These are phyloP conservation scores for Phialophora verrucosa DNA, from an alignment of 2,329 filamentous ascomycete genomes.

Conservation along the genomic window DNA sequence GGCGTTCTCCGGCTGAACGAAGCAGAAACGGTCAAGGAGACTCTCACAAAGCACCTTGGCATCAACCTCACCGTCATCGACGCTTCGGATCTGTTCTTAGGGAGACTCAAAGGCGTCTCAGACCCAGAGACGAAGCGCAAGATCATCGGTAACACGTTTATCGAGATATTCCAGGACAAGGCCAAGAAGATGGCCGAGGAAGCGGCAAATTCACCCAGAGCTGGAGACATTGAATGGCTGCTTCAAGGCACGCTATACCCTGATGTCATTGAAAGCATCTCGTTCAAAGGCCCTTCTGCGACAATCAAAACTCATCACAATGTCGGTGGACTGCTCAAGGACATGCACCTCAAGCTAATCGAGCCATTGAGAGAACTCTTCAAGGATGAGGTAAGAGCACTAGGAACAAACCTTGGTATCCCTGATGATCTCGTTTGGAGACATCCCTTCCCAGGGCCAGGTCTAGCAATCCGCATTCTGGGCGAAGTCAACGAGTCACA, in stretches of 20 bases:
- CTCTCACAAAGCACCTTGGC: conserved; percentile 75
- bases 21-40: conserved; percentile 79
- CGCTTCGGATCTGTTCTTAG: conserved; percentile 77
- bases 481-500: conserved; percentile 82
- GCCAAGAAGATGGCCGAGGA: conserved; percentile 75
- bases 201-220: conserved; percentile 68
- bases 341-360: conserved; percentile 63
- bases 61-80: conserved; percentile 92
- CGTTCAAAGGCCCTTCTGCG: conserved; percentile 72
- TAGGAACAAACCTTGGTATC: conserved; percentile 74
- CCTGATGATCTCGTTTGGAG: conserved; percentile 76
- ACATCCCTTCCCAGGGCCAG: conserved; percentile 77
- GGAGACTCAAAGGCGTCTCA: conserved; percentile 72
- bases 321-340: conserved; percentile 70
- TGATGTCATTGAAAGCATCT: conserved; percentile 73
- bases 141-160: conserved; percentile 82
- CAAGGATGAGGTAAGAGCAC: conserved; percentile 78
- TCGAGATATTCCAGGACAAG: conserved; percentile 82
- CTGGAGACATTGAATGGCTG: conserved; percentile 83
- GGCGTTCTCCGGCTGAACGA: conserved; percentile 87
- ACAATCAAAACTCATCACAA: conserved; percentile 79
- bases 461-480: conserved; percentile 78
- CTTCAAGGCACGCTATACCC: conserved; percentile 86
- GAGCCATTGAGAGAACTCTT: conserved; percentile 81
- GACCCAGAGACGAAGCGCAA: conserved; percentile 90